phyloP scores from a whole-genome alignment of 2,329 filamentous ascomycete genomes.

The Colletotrichum lindemuthianum region DNA sequence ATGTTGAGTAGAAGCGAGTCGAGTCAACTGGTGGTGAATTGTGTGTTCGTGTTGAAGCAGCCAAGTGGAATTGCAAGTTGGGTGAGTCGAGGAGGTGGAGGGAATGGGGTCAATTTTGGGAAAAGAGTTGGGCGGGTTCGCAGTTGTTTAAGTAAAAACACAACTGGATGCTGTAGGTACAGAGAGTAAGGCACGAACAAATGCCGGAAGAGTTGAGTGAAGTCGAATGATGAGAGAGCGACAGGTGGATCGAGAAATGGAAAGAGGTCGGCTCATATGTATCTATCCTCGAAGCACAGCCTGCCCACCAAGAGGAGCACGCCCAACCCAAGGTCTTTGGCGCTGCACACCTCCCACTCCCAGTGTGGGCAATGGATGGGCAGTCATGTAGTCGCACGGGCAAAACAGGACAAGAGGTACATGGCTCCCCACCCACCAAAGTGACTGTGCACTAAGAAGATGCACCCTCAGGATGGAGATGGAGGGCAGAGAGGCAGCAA shows the following conservation, averaged over 20 bases:
- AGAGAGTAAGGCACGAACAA: slow-evolving; percentile 30
- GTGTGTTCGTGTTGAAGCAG: not conserved
- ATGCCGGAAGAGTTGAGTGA: slow-evolving; percentile 31
- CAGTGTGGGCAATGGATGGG: slow-evolving; percentile 1
- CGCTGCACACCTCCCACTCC: slow-evolving; percentile 13
- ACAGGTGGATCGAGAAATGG: slow-evolving; percentile 33
- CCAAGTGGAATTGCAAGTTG: not conserved
- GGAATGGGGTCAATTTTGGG: slow-evolving; percentile 1
- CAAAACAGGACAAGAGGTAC: too few relatives aligned
- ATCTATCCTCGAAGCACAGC: slow-evolving; percentile 38
- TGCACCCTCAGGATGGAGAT: slow-evolving; percentile 20
- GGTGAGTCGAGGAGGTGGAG: not conserved
- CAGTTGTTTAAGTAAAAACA: slow-evolving; percentile 30
- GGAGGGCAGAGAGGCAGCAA: slow-evolving; percentile 28
- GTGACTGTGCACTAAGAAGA: slow-evolving; percentile 17
- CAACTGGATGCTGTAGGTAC: slow-evolving; percentile 22
- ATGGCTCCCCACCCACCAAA: not conserved
- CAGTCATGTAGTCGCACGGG: too few relatives aligned
- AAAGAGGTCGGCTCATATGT: slow-evolving; percentile 38
- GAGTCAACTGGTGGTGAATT: slow-evolving; percentile 11
- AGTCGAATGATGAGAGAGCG: slow-evolving; percentile 36
- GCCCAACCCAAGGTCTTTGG: slow-evolving; percentile 22
- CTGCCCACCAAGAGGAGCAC: slow-evolving; percentile 32
- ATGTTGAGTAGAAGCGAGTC: slow-evolving; percentile 1
- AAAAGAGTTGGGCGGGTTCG: slow-evolving; percentile 20